These are phyloP conservation scores for Tetrahymena elliotti DNA, from an alignment of 73 alveolate species.

Conservation along the genomic window DNA sequence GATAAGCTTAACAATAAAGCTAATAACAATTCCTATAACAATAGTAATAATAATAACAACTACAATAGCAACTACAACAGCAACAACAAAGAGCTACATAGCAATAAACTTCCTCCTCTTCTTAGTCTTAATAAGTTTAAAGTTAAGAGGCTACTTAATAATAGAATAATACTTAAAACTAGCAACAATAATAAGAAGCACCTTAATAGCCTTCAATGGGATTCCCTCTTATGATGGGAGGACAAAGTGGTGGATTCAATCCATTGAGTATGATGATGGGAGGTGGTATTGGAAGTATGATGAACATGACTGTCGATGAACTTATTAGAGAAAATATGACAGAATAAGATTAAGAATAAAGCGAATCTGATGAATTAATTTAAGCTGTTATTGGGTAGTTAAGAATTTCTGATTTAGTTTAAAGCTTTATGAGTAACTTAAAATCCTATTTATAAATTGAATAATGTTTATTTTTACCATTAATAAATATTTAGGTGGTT, in stretches of 20 bases:
- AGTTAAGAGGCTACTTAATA: not conserved
- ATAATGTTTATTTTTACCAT: not conserved
- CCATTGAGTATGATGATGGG: not conserved
- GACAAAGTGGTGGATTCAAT: not conserved
- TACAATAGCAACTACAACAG: no score
- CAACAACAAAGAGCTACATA: not conserved
- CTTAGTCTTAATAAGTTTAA: not conserved
- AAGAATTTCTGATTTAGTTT: not conserved
- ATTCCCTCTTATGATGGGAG: not conserved
- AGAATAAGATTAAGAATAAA: not conserved
- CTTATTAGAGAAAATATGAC: not conserved
- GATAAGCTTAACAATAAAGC: not conserved
- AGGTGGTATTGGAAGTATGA: not conserved
- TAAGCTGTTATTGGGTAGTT: not conserved
- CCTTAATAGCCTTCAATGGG: not conserved
- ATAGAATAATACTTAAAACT: not conserved
- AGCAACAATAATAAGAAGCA: not conserved
- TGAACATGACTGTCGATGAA: not conserved
- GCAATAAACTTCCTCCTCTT: not conserved
- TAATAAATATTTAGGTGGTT: not conserved
- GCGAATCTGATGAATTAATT: not conserved
- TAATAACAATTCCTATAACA: no score
- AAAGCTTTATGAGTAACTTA: not conserved
- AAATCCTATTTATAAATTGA: not conserved
- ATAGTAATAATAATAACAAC: no score